Conservation (phyloP, 1,284 basidiomycete species). For the Sanghuangporus sanghuang region DNA sequence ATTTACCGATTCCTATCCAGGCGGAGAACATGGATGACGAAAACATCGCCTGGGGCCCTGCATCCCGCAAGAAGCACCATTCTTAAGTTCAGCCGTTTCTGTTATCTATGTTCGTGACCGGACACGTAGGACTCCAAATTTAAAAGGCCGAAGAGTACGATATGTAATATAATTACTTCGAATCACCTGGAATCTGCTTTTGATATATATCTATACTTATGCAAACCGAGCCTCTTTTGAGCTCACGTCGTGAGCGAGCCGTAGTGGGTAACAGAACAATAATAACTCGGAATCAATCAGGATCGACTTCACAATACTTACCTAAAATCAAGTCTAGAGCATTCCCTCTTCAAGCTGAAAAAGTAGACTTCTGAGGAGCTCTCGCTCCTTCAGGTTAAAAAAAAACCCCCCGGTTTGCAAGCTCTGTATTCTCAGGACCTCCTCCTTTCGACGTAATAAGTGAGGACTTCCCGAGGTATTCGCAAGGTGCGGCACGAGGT, state of each 20-base stretch:
- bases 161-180: neutral
- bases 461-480: neutral
- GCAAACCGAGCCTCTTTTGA: neutral
- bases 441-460: neutral
- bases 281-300: neutral
- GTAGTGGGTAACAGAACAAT: neutral
- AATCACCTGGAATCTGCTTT: neutral
- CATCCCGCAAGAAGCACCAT: neutral
- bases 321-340: neutral
- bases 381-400: neutral
- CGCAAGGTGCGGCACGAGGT: neutral
- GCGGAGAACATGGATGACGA: slow-evolving; percentile 12
- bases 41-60: slow-evolving; percentile 11
- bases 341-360: neutral
- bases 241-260: neutral
- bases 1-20: neutral
- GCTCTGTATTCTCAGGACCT: neutral
- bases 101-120: neutral
- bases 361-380: neutral
- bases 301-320: neutral
- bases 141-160: neutral
- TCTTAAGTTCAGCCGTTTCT: neutral
- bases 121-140: neutral
- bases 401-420: neutral
- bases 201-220: neutral